A percentile compares a stretch with the other conserved stretches of the same genome.
phyloP scores from a whole-genome alignment of 163 green algal species.

The Volvox carteri region DNA sequence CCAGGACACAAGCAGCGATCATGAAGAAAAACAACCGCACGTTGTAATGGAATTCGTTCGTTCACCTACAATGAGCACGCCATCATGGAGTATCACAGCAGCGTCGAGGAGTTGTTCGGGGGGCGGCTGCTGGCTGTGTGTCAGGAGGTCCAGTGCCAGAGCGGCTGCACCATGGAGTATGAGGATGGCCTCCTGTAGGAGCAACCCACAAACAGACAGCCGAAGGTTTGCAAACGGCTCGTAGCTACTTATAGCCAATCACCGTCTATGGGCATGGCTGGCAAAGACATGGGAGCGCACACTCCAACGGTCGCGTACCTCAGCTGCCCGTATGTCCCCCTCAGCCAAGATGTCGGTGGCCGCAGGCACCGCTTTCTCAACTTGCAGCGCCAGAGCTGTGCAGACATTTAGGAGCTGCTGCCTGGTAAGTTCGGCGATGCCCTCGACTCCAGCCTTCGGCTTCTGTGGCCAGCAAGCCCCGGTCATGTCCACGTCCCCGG shows the following conservation, averaged over 20 bases:
- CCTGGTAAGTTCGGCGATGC: conserved; percentile 28
- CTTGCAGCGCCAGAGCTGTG: not conserved
- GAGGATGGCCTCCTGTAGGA: conserved; percentile 48
- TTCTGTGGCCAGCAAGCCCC: not conserved
- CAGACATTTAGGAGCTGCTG: conserved; percentile 46
- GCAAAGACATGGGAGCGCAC: not conserved
- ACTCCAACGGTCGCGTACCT: too few species aligned
- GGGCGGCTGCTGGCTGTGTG: conserved; percentile 44
- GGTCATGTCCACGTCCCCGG: not conserved
- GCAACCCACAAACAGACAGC: not conserved
- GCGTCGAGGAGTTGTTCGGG: conserved; percentile 56
- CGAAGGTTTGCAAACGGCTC: not conserved
- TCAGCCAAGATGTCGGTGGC: too few species aligned
- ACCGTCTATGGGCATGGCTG: too few species aligned
- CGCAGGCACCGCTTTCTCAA: not conserved
- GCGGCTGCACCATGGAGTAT: conserved; percentile 56
- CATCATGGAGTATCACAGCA: conserved; percentile 74
- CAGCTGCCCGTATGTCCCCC: too few species aligned
- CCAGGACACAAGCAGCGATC: too few species aligned
- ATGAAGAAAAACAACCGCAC: too few species aligned
- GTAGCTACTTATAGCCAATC: not conserved
- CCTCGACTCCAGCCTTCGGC: not conserved
- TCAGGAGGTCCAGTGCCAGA: conserved; percentile 56
- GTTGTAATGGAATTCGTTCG: too few species aligned
- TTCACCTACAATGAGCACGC: conserved; percentile 65